Evolutionary conservation across 2,329 filamentous ascomycete genomes (phyloP).

Genomic region (Penicillium italicum): DNA sequence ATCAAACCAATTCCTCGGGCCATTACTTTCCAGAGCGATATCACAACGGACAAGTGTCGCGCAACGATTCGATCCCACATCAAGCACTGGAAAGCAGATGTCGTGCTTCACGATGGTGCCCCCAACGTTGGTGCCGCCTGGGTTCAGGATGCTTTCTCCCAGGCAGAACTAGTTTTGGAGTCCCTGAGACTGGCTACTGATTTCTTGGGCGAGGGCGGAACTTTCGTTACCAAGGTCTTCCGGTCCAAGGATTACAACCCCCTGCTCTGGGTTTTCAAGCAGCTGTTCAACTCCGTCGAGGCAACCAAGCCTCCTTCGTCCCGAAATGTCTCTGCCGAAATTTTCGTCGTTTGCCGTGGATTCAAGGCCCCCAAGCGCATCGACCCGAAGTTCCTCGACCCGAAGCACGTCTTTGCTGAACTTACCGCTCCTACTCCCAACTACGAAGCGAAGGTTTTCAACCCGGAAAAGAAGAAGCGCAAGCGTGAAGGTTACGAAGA

Average conservation of each 20-base stretch:
- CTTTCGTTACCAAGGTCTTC: constrained; percentile 97
- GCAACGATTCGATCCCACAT: constrained; percentile 83
- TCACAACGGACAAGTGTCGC: constrained; percentile 94
- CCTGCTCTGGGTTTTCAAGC: constrained; percentile 94
- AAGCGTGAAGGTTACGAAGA: constrained; percentile 98
- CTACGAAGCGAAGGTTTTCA: constrained; percentile 97
- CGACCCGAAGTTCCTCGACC: constrained; percentile 88
- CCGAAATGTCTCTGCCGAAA: constrained; percentile 94
- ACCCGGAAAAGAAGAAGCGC: constrained; percentile 93
- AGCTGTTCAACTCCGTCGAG: constrained; percentile 91
- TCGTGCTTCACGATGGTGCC: constrained; percentile 92
- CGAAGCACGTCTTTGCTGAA: constrained; percentile 87
- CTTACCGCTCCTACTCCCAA: constrained; percentile 81
- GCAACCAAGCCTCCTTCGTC: constrained; percentile 96
- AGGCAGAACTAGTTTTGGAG: constrained; percentile 87
- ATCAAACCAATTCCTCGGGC: constrained; percentile 94
- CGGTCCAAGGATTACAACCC: constrained; percentile 95
- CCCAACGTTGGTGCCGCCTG: constrained; percentile 97
- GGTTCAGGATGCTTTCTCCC: constrained; percentile 97
- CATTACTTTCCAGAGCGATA: constrained; percentile 96
- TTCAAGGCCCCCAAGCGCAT: constrained; percentile 93
- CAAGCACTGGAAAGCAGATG: constrained; percentile 95
- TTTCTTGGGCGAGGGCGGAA: constrained; percentile 83
- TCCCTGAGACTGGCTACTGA: constrained; percentile 92
- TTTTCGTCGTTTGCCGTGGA: constrained; percentile 94